These are phyloP conservation scores for Syncephalis fuscata DNA, from an alignment of 371 early-diverging fungal species.

Conservation along the genomic window DNA sequence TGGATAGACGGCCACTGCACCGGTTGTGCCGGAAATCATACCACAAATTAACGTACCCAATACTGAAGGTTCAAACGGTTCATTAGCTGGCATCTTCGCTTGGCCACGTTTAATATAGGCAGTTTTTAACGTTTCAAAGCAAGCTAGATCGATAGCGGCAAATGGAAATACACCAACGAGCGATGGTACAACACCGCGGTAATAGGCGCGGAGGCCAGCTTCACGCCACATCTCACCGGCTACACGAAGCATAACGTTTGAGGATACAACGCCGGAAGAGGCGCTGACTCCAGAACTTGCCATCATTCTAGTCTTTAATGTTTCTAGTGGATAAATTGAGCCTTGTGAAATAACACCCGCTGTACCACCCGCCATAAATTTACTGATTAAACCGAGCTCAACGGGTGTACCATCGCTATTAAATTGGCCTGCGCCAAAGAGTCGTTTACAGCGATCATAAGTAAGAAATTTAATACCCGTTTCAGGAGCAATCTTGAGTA, in stretches of 20 bases:
- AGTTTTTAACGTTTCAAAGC: constrained; percentile 61
- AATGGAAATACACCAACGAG: constrained; percentile 68
- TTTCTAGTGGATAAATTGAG: constrained; percentile 66
- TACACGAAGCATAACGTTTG: constrained; percentile 11
- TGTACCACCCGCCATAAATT: constrained; percentile 64
- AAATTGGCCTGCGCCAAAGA: constrained; percentile 26
- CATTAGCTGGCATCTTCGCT: constrained; percentile 3
- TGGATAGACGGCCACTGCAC: constrained; percentile 65
- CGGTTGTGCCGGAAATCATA: constrained; percentile 50
- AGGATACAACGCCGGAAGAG: not conserved
- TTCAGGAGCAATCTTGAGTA: constrained; percentile 68
- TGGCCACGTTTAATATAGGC: constrained; percentile 32
- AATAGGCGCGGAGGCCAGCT: constrained; percentile 47
- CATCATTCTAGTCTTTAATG: constrained; percentile 63
- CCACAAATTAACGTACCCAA: constrained; percentile 50
- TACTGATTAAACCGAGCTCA: constrained; percentile 17
- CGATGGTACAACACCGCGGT: constrained; percentile 47
- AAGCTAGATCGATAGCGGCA: constrained; percentile 59
- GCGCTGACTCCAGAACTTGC: constrained; percentile 19
- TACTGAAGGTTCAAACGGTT: constrained; percentile 23
- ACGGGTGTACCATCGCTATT: constrained; percentile 13
- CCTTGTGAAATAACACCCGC: constrained; percentile 63
- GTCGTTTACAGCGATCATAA: constrained; percentile 45
- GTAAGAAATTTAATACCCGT: constrained; percentile 59
- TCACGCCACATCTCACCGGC: constrained; percentile 34